A percentile compares a stretch with the other conserved stretches of the same genome.
These are phyloP conservation scores for Polychytrium aggregatum DNA, from an alignment of 192 early-diverging fungal species.

Conservation along the genomic window DNA sequence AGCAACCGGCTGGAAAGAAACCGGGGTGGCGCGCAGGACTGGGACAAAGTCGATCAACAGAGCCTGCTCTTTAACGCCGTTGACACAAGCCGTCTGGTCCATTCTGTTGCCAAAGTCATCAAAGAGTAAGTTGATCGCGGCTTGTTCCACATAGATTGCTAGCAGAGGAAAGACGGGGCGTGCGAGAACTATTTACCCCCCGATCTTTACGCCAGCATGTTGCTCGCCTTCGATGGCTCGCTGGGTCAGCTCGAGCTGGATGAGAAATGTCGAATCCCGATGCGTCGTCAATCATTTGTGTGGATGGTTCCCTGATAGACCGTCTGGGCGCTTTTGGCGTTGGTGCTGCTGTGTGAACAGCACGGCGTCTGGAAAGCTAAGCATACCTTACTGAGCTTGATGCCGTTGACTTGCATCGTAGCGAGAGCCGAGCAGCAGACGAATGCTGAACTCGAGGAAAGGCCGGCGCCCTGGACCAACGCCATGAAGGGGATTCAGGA, in stretches of 20 bases:
- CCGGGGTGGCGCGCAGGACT: slow-evolving; percentile 41
- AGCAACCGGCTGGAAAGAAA: slow-evolving; percentile 46
- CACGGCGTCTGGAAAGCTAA: too few species aligned
- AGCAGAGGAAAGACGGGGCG: too few species aligned
- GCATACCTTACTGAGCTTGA: slow-evolving; percentile 23
- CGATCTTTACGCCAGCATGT: slow-evolving; percentile 61
- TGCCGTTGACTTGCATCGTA: slow-evolving; percentile 40
- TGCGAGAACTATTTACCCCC: slow-evolving; percentile 12
- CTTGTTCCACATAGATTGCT: too few species aligned
- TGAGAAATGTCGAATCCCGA: too few species aligned
- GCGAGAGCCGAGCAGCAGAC: slow-evolving; percentile 69
- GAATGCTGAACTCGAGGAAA: slow-evolving; percentile 79
- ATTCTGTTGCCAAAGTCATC: slow-evolving; percentile 70
- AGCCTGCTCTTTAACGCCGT: slow-evolving; percentile 55
- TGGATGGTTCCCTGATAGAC: too few species aligned
- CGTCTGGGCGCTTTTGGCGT: too few species aligned
- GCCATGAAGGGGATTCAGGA: too few species aligned
- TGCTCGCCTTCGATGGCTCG: slow-evolving; percentile 74
- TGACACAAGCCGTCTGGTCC: slow-evolving; percentile 86
- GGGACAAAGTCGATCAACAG: slow-evolving; percentile 80
- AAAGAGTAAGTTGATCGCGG: slow-evolving; percentile 2
- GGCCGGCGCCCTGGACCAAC: slow-evolving; percentile 47
- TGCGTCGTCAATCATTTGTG: too few species aligned
- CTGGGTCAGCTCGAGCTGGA: slow-evolving; percentile 51
- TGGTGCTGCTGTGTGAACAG: too few species aligned